Conservation (phyloP, 2,329 filamentous ascomycete genomes). For the Drechslerella coelobrocha region DNA sequence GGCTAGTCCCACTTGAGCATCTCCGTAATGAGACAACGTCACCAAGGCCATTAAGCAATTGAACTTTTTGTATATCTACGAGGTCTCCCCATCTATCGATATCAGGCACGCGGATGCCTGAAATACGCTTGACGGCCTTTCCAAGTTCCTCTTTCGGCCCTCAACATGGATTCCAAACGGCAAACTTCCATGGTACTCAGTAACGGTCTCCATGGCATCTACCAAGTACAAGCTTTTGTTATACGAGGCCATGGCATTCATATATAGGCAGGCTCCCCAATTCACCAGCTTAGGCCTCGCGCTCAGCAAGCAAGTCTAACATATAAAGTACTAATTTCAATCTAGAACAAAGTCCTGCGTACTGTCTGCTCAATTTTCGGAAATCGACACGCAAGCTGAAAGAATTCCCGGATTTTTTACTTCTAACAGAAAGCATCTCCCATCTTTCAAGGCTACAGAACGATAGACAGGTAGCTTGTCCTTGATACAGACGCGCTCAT, state of each 20-base stretch:
- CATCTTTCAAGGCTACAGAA: constrained; percentile 14
- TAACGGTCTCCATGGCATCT: constrained; percentile 16
- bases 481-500: constrained; percentile 17
- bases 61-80: background rate
- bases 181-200: constrained; percentile 36
- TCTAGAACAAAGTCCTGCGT: background rate
- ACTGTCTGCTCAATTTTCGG: constrained; percentile 11
- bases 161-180: constrained; percentile 15
- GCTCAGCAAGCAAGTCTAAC: too few relatives aligned
- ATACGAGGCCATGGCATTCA: background rate
- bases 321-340: background rate
- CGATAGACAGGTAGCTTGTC: too few relatives aligned
- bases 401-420: constrained; percentile 1
- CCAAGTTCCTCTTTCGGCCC: constrained; percentile 41
- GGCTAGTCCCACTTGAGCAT: constrained; percentile 28
- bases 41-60: background rate
- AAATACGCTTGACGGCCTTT: constrained; percentile 13
- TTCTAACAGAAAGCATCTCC: background rate
- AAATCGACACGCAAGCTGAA: constrained; percentile 15
- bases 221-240: constrained; percentile 23
- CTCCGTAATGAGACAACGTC: constrained; percentile 16
- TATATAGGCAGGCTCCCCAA: too few relatives aligned
- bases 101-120: constrained; percentile 35
- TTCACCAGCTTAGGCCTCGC: too few relatives aligned
- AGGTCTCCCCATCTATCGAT: background rate